Evolutionary conservation across 2,329 filamentous ascomycete genomes (phyloP).

Genomic region (Curvularia spicifera): DNA sequence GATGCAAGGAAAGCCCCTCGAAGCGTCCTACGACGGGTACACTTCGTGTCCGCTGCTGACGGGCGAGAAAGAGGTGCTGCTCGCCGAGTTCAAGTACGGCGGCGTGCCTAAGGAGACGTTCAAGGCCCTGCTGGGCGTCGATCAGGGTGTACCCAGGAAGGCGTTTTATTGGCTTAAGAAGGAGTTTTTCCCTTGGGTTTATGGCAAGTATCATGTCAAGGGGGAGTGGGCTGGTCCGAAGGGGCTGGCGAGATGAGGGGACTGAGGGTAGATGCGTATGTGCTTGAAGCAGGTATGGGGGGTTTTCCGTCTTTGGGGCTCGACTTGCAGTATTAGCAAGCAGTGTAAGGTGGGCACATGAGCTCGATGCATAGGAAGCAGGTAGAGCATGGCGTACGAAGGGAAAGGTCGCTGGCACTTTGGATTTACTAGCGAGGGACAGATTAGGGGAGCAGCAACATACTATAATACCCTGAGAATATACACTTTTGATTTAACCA

Average conservation of each 20-base stretch:
- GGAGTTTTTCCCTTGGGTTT: constrained; percentile 72
- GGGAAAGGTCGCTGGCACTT: neutral
- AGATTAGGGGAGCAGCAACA: neutral
- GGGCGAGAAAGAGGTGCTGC: constrained; percentile 66
- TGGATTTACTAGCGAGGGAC: neutral
- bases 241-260: constrained; percentile 50
- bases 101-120: constrained; percentile 70
- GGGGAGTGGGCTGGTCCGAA: constrained; percentile 68
- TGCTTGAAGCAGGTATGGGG: neutral
- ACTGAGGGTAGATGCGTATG: neutral
- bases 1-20: constrained; percentile 35
- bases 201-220: constrained; percentile 65
- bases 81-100: constrained; percentile 71
- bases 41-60: constrained; percentile 50
- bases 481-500: neutral
- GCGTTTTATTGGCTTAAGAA: constrained; percentile 69
- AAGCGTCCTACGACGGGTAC: constrained; percentile 47
- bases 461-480: neutral
- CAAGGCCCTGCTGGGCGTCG: constrained; percentile 59
- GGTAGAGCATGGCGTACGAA: neutral
- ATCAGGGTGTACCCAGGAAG: constrained; percentile 63
- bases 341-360: neutral
- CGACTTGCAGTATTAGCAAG: neutral
- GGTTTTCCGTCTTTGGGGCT: neutral
- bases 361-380: neutral